Conservation (phyloP, 805 yeast species). For the Saturnispora quitensis region DNA sequence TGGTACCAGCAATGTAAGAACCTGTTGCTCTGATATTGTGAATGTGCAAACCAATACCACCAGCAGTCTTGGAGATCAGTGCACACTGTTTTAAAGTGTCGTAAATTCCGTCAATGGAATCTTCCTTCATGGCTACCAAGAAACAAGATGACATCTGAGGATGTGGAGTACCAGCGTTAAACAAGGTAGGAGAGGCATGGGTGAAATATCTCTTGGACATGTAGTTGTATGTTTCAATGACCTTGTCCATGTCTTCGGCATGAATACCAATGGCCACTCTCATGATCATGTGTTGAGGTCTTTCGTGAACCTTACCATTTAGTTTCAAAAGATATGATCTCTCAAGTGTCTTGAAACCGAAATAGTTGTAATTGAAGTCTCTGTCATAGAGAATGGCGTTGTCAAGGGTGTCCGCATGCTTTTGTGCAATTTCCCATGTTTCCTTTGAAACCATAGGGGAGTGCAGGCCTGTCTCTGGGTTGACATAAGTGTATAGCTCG, state of each 20-base stretch:
- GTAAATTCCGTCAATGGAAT: slow-evolving; percentile 54
- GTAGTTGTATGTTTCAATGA: slow-evolving; percentile 46
- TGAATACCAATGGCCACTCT: slow-evolving; percentile 56
- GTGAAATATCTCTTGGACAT: slow-evolving; percentile 53
- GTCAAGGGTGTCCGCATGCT: slow-evolving; percentile 58
- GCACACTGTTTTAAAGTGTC: slow-evolving; percentile 55
- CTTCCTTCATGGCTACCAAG: slow-evolving; percentile 55
- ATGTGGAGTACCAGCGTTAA: slow-evolving; percentile 53
- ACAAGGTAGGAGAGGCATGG: slow-evolving; percentile 54
- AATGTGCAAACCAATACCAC: slow-evolving; percentile 55
- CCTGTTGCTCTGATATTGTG: slow-evolving; percentile 53
- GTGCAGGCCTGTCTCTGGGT: slow-evolving; percentile 66
- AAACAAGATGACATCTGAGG: slow-evolving; percentile 58
- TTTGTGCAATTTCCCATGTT: slow-evolving; percentile 52
- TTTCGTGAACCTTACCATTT: slow-evolving; percentile 49
- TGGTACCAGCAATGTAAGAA: slow-evolving; percentile 52
- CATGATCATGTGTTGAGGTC: slow-evolving; percentile 55
- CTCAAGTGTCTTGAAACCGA: slow-evolving; percentile 54
- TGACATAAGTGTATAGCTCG: slow-evolving; percentile 65
- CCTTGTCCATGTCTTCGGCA: slow-evolving; percentile 43
- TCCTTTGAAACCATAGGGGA: slow-evolving; percentile 64
- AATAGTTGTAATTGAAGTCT: slow-evolving; percentile 49
- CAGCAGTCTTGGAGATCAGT: slow-evolving; percentile 52
- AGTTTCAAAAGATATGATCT: slow-evolving; percentile 47
- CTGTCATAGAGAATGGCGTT: slow-evolving; percentile 67